Evolutionary conservation across 768 basidiomycete genomes (phyloP).

Genomic region (Podaxis sp.): DNA sequence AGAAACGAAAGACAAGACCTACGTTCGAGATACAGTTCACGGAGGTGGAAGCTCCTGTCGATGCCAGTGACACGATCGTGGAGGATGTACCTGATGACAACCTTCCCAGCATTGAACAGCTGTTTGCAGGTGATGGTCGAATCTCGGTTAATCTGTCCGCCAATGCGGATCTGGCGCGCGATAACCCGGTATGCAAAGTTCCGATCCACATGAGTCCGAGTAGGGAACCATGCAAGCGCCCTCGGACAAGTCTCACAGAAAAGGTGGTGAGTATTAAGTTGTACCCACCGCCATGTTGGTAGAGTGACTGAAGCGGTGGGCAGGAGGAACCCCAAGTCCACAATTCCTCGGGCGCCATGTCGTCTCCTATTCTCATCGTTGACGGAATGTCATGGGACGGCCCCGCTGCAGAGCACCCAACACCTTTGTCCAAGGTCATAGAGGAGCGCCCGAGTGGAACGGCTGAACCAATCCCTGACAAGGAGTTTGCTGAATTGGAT

Average conservation of each 20-base stretch:
- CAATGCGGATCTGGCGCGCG: neutral
- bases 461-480: neutral
- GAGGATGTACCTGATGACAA: conserved; percentile 36
- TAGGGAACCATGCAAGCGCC: neutral
- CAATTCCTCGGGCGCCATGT: neutral
- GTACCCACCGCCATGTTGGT: neutral
- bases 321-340: neutral
- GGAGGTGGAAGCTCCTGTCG: conserved; percentile 30
- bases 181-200: neutral
- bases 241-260: neutral
- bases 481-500: conserved; percentile 57
- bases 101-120: conserved; percentile 33
- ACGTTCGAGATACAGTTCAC: conserved; percentile 54
- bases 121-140: neutral
- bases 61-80: conserved; percentile 19
- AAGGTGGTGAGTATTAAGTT: neutral
- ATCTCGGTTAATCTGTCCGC: neutral
- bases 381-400: neutral
- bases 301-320: neutral
- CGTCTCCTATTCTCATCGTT: neutral
- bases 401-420: neutral
- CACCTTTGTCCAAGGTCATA: neutral
- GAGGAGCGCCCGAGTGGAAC: neutral
- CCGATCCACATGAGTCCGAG: neutral
- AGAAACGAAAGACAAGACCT: conserved; percentile 29